A percentile compares a stretch with the other conserved stretches of the same genome.
phyloP scores from a whole-genome alignment of 2,329 filamentous ascomycete genomes.

The Penicillium freii region DNA sequence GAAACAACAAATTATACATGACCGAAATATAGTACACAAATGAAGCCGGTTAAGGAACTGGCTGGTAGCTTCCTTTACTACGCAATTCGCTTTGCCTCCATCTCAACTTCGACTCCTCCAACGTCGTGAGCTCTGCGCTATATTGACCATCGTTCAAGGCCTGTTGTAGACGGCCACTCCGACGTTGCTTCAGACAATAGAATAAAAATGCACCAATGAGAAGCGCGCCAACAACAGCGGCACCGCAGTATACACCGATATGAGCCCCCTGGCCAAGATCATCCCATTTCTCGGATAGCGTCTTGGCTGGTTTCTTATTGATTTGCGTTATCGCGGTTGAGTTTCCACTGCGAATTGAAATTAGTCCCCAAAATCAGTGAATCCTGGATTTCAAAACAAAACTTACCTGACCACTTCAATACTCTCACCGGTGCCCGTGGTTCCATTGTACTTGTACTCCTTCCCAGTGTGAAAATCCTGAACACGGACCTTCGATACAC shows the following conservation, averaged over 20 bases:
- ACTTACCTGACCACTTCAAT: constrained; percentile 55
- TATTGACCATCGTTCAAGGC: constrained; percentile 10
- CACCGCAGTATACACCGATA: constrained; percentile 14
- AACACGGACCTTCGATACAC: constrained; percentile 60
- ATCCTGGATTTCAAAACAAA: neutral
- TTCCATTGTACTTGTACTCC: constrained; percentile 65
- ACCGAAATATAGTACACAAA: neutral
- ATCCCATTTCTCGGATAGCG: constrained; percentile 15
- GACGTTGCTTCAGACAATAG: constrained; percentile 15
- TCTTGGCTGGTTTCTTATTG: constrained; percentile 10
- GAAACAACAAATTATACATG: neutral
- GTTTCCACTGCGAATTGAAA: constrained; percentile 9
- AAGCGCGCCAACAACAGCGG: constrained; percentile 4
- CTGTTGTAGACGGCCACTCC: constrained; percentile 13
- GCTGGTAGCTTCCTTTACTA: constrained; percentile 11
- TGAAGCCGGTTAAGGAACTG: neutral
- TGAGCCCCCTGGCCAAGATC: constrained; percentile 12
- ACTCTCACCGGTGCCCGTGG: constrained; percentile 61
- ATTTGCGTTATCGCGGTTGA: constrained; percentile 13
- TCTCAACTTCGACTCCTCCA: constrained; percentile 9
- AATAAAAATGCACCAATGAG: constrained; percentile 5
- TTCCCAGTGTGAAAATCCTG: constrained; percentile 59
- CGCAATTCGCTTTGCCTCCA: constrained; percentile 17
- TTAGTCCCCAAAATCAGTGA: neutral
- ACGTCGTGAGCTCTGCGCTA: constrained; percentile 7